phyloP scores from a whole-genome alignment of 2,329 filamentous ascomycete genomes.

The Trichoderma gracile region DNA sequence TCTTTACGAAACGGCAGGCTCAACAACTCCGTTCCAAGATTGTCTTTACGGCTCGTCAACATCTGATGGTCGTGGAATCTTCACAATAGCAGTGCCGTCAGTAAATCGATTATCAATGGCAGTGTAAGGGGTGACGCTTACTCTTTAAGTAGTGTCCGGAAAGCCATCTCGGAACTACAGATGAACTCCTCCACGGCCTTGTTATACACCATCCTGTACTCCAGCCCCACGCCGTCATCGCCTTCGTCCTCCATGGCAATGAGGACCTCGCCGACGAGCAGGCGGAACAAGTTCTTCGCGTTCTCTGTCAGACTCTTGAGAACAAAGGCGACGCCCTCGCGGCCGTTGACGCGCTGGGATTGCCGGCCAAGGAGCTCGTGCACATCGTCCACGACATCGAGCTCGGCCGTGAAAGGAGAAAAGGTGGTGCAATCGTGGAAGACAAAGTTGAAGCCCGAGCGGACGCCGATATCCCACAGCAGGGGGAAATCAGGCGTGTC shows the following conservation, averaged over 20 bases:
- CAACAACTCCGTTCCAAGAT: conserved; percentile 79
- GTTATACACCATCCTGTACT: conserved; percentile 89
- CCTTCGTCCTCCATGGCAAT: conserved; percentile 66
- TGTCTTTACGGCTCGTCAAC: conserved; percentile 85
- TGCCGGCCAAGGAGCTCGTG: conserved; percentile 82
- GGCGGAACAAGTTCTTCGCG: conserved; percentile 79
- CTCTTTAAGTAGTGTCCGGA: conserved; percentile 91
- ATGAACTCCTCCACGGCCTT: conserved; percentile 97
- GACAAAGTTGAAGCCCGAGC: conserved; percentile 78
- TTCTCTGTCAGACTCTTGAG: conserved; percentile 89
- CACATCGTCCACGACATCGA: conserved; percentile 87
- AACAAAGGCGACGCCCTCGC: conserved; percentile 90
- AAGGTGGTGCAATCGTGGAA: conserved; percentile 97
- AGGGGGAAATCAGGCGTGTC: conserved; percentile 87
- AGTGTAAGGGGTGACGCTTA: too few relatives aligned
- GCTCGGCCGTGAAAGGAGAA: conserved; percentile 67
- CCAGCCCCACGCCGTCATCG: conserved; percentile 65
- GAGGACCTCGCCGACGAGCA: conserved; percentile 83
- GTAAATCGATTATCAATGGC: not conserved
- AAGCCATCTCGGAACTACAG: conserved; percentile 93
- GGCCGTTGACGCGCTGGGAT: conserved; percentile 76
- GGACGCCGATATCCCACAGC: conserved; percentile 86
- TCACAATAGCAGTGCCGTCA: not conserved
- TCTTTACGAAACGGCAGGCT: conserved; percentile 83
- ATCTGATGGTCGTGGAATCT: conserved; percentile 97